Evolutionary conservation across 306 rosid genomes (phyloP).

Genomic region (Rubus parviflorus): DNA sequence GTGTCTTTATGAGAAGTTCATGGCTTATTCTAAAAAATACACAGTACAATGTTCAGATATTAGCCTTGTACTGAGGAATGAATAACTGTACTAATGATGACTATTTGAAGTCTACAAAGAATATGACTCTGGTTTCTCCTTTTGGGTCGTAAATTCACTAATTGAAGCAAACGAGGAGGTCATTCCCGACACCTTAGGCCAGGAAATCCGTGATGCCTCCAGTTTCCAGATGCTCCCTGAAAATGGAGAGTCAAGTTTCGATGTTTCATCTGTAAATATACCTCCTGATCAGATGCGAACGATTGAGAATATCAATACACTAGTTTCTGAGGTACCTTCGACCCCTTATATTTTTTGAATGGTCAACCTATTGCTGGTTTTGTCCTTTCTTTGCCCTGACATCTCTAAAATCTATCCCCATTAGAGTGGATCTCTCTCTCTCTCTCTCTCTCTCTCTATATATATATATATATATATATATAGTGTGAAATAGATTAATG

Average conservation of each 20-base stretch:
- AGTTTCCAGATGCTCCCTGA: constrained; percentile 36
- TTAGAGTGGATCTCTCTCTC: not conserved
- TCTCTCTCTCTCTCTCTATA: not conserved
- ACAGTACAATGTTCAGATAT: not conserved
- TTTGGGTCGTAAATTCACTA: constrained; percentile 20
- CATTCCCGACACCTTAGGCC: constrained; percentile 34
- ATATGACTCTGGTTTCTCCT: constrained; percentile 11
- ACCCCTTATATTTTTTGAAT: constrained; percentile 16
- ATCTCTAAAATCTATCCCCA: not conserved
- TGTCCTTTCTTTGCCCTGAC: not conserved
- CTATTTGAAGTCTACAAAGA: not conserved
- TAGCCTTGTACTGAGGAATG: not conserved
- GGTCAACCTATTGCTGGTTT: constrained; percentile 4
- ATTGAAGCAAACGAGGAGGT: constrained; percentile 46
- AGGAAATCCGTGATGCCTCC: constrained; percentile 43
- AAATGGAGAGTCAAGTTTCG: constrained; percentile 41
- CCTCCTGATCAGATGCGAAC: constrained; percentile 78
- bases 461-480: no score
- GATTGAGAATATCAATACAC: constrained; percentile 75
- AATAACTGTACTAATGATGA: not conserved
- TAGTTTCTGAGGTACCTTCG: constrained; percentile 79
- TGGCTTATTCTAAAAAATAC: constrained; percentile 12
- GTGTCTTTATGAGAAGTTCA: not conserved
- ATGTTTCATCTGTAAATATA: constrained; percentile 53
- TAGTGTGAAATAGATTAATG: constrained; percentile 10